Evolutionary conservation across 306 rosid species (phyloP).

Genomic region (Ceratonia siliqua): DNA sequence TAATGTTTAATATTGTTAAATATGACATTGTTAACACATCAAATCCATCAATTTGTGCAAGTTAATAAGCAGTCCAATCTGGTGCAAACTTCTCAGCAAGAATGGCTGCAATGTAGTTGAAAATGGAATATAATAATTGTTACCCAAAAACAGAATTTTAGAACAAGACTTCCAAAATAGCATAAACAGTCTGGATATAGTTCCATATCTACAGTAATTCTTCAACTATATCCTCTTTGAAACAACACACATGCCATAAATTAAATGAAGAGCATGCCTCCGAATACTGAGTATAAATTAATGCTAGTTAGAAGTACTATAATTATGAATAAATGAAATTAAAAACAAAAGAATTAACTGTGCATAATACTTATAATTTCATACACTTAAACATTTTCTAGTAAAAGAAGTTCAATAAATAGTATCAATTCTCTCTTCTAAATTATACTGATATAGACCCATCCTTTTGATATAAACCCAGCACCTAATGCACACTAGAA

Average conservation of each 20-base stretch:
- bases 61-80: too few species aligned
- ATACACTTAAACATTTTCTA: not conserved
- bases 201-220: slow-evolving; percentile 84
- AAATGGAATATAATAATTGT: slow-evolving; percentile 38
- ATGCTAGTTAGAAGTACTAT: slow-evolving; percentile 35
- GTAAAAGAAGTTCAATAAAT: not conserved
- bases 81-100: too few species aligned
- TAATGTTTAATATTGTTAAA: too few species aligned
- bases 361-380: not conserved
- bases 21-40: too few species aligned
- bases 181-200: slow-evolving; percentile 26
- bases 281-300: slow-evolving; percentile 72
- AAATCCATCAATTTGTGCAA: too few species aligned
- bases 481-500: too few species aligned
- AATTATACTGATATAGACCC: too few species aligned
- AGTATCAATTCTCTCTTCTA: not conserved
- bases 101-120: slow-evolving; percentile 59
- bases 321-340: slow-evolving; percentile 14
- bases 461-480: too few species aligned
- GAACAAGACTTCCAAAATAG: slow-evolving; percentile 18
- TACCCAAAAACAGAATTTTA: too few species aligned
- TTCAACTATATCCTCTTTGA: slow-evolving; percentile 99
- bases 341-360: not conserved
- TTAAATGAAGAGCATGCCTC: slow-evolving; percentile 98
- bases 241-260: slow-evolving; percentile 98